These are phyloP conservation scores for Ceratobasidium sp. DNA, from an alignment of 1,284 basidiomycete genomes.

Conservation along the genomic window DNA sequence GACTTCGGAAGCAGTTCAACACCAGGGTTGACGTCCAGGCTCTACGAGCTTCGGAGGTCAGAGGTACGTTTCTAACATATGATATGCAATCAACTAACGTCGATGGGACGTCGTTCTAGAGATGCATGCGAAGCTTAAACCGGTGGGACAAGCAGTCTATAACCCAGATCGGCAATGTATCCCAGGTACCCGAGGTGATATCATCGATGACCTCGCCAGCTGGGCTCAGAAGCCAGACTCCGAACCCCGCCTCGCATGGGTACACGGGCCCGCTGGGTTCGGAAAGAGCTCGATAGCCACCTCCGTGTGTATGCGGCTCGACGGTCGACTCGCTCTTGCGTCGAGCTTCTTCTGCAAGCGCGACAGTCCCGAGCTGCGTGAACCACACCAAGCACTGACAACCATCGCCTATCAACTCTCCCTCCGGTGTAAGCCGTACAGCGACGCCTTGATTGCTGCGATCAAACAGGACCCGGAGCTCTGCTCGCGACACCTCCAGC, in stretches of 20 bases:
- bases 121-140: not conserved
- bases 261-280: conserved; percentile 33
- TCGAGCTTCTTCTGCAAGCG: conserved; percentile 35
- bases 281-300: conserved; percentile 24
- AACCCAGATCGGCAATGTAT: not conserved
- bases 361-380: not conserved
- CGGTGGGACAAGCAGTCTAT: not conserved
- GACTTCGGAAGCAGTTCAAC: conserved; percentile 2
- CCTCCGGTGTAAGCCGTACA: not conserved
- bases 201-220: not conserved
- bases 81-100: too few relatives aligned
- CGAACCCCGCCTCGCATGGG: conserved; percentile 6
- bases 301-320: not conserved
- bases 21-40: not conserved
- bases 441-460: not conserved
- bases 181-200: not conserved
- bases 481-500: not conserved
- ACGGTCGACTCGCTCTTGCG: not conserved
- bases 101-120: too few relatives aligned
- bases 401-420: not conserved
- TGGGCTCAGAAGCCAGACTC: not conserved
- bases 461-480: not conserved
- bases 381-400: not conserved
- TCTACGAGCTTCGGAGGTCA: too few relatives aligned
- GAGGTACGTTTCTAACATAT: too few relatives aligned